Conservation (phyloP, 164 flowering plant genomes). For the Chimonanthus praecox region DNA sequence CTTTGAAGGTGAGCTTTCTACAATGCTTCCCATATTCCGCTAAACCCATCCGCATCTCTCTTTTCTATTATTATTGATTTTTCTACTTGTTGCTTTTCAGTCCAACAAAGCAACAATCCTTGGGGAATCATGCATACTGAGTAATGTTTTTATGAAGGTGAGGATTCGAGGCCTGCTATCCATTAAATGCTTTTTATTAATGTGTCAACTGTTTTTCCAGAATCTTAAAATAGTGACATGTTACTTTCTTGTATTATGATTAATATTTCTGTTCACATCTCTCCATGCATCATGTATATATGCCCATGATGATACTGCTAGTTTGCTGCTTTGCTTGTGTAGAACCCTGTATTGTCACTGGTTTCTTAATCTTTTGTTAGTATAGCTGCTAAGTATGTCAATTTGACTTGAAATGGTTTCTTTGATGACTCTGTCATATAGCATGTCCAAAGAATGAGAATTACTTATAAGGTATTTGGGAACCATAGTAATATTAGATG, state of each 20-base stretch:
- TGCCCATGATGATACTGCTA: neutral
- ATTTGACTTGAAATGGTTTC: neutral
- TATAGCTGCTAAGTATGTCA: neutral
- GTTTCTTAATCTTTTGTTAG: neutral
- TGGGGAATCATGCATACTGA: slow-evolving; percentile 71
- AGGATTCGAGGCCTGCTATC: neutral
- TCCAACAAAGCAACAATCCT: slow-evolving; percentile 55
- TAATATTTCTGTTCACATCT: neutral
- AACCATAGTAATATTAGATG: neutral
- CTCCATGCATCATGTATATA: neutral
- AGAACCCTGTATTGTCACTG: neutral
- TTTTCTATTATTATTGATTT: slow-evolving; percentile 5
- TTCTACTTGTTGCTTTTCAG: slow-evolving; percentile 39
- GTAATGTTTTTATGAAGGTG: slow-evolving; percentile 80
- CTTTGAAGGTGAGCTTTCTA: slow-evolving; percentile 53
- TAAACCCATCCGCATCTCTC: neutral
- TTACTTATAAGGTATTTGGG: neutral
- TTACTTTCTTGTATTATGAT: neutral
- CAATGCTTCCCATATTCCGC: neutral
- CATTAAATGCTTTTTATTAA: neutral
- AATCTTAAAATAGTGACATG: no score
- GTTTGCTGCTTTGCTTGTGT: neutral
- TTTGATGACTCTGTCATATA: neutral
- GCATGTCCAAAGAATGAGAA: neutral
- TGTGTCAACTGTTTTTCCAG: neutral